Evolutionary conservation across 148 eudicot genomes (phyloP).

Genomic region (Vaccinium corymbosum): DNA sequence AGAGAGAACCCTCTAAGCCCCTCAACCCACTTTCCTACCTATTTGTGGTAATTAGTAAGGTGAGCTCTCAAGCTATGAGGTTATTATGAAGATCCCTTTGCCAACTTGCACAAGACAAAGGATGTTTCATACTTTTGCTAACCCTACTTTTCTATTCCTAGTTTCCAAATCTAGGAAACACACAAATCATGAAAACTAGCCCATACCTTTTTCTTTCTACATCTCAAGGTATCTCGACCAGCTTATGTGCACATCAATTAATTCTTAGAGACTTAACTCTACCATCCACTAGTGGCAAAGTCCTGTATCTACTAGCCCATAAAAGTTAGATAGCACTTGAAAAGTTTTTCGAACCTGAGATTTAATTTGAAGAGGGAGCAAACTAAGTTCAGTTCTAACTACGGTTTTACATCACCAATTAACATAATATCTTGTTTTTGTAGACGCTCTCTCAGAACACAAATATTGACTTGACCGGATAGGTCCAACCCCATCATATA

Average conservation of each 20-base stretch:
- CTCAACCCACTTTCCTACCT: neutral
- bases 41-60: slow-evolving; percentile 14
- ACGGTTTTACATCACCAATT: neutral
- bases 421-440: neutral
- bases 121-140: neutral
- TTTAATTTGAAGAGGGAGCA: neutral
- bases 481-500: too few species aligned
- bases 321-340: neutral
- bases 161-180: slow-evolving; percentile 7
- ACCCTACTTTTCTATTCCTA: neutral
- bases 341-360: neutral
- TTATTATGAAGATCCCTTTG: slow-evolving; percentile 14
- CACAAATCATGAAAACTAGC: slow-evolving; percentile 11
- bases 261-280: neutral
- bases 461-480: neutral
- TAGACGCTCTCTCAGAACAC: neutral
- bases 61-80: neutral
- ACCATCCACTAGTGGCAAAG: neutral
- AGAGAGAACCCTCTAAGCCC: slow-evolving; percentile 8
- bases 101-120: slow-evolving; percentile 9
- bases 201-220: neutral
- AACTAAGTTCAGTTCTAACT: neutral
- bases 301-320: neutral
- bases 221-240: neutral
- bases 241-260: neutral